Conservation (phyloP, 352 stramenopile genomes). For the Phytophthora cactorum region DNA sequence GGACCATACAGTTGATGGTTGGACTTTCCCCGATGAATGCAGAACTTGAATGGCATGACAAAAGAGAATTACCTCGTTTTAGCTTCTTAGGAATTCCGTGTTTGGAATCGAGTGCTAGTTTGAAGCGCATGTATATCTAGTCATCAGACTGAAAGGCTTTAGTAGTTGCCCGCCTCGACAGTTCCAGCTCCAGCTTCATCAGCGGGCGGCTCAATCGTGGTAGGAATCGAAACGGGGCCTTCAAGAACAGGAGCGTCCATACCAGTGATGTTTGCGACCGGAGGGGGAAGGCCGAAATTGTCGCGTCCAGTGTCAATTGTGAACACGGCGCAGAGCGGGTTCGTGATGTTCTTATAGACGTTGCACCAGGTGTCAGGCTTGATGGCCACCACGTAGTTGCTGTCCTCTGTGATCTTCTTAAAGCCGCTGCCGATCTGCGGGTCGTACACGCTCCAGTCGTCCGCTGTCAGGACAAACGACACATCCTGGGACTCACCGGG, state of each 20-base stretch:
- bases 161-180: conserved; percentile 25
- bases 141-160: conserved; percentile 1
- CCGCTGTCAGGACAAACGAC: conserved; percentile 43
- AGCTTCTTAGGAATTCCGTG: background rate
- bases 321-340: conserved; percentile 55
- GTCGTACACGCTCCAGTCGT: conserved; percentile 66
- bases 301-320: conserved; percentile 34
- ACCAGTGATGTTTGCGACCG: conserved; percentile 10
- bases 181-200: conserved; percentile 22
- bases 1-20: background rate
- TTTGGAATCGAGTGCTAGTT: background rate
- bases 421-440: conserved; percentile 68
- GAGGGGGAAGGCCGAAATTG: conserved; percentile 23
- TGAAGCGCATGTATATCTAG: background rate
- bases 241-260: conserved; percentile 2
- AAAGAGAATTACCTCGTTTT: background rate
- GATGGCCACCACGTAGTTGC: conserved; percentile 64
- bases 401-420: conserved; percentile 60
- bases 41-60: background rate
- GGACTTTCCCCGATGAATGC: background rate
- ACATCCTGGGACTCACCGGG: conserved; percentile 41
- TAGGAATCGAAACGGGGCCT: background rate
- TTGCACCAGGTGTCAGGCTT: conserved; percentile 76
- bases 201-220: conserved; percentile 6
- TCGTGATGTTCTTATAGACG: conserved; percentile 51